phyloP scores from a whole-genome alignment of 768 basidiomycete species.

The Tephrocybe sp. region DNA sequence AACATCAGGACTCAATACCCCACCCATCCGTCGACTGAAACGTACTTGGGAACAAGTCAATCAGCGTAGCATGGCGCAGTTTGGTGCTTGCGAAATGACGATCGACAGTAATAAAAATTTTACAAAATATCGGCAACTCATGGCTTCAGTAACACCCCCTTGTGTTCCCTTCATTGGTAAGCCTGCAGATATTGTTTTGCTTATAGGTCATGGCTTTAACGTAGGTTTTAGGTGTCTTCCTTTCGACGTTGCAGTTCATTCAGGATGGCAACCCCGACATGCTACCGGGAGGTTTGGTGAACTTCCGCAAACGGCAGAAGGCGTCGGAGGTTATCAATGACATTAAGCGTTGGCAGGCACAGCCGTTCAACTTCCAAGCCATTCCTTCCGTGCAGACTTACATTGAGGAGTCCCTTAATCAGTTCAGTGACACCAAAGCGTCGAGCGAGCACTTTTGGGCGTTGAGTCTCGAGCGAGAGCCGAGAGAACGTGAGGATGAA shows the following conservation, averaged over 20 bases:
- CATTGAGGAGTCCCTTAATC: constrained; percentile 75
- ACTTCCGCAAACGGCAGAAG: constrained; percentile 94
- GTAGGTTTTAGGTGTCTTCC: constrained; percentile 83
- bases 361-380: constrained; percentile 79
- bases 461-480: constrained; percentile 83
- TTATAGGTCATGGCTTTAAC: too few relatives aligned
- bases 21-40: constrained; percentile 89
- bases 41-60: constrained; percentile 91
- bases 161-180: constrained; percentile 96
- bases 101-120: constrained; percentile 95
- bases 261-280: constrained; percentile 93
- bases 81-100: constrained; percentile 81
- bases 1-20: constrained; percentile 89
- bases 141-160: constrained; percentile 83
- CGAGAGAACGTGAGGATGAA: constrained; percentile 93
- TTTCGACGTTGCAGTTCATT: constrained; percentile 96
- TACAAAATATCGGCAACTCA: constrained; percentile 81
- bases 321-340: constrained; percentile 96
- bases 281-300: constrained; percentile 76
- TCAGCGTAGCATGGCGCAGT: constrained; percentile 67
- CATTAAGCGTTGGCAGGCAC: constrained; percentile 94
- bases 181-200: too few relatives aligned
- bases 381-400: constrained; percentile 68
- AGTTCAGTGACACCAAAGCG: constrained; percentile 64
- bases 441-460: constrained; percentile 82